Percentiles rank a stretch among this genome's conserved stretches.
These are phyloP conservation scores for Nakazawaea holstii DNA, from an alignment of 805 yeast genomes.

Conservation along the genomic window DNA sequence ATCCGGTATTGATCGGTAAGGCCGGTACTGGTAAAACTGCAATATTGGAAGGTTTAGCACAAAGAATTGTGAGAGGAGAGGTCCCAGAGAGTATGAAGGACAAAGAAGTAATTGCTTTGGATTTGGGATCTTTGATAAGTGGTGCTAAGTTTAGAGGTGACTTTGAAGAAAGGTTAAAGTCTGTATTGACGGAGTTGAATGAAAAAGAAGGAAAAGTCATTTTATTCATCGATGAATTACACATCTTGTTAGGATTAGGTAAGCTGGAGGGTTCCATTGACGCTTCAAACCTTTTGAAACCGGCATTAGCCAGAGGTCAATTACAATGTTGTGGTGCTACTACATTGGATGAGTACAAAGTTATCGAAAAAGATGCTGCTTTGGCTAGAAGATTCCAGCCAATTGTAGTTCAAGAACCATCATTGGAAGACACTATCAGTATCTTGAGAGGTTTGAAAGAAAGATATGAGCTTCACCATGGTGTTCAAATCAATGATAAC, in stretches of 20 bases:
- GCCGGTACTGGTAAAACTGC: constrained; percentile 99
- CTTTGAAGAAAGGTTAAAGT: constrained; percentile 84
- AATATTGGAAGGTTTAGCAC: constrained; percentile 94
- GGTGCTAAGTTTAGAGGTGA: constrained; percentile 97
- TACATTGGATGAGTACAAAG: constrained; percentile 89
- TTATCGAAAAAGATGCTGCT: constrained; percentile 95
- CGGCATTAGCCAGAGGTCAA: constrained; percentile 88
- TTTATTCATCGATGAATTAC: constrained; percentile 87
- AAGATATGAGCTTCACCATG: constrained; percentile 94
- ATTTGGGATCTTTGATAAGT: constrained; percentile 82
- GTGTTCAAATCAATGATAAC: constrained; percentile 88
- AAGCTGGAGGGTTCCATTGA: constrained; percentile 94
- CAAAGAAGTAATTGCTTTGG: constrained; percentile 78
- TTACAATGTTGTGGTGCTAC: constrained; percentile 96
- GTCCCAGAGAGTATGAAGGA: constrained; percentile 93
- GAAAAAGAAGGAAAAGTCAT: constrained; percentile 71
- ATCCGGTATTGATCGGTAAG: constrained; percentile 90
- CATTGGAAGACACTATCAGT: constrained; percentile 85
- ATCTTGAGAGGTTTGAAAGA: constrained; percentile 92
- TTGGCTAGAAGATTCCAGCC: constrained; percentile 92
- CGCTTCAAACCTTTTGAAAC: constrained; percentile 89
- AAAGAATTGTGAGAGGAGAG: constrained; percentile 83
- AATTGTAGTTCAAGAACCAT: constrained; percentile 79
- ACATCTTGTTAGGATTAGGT: constrained; percentile 83
- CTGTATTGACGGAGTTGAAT: constrained; percentile 78